Percentiles rank a stretch among this genome's conserved stretches.
Evolutionary conservation across 1,139 yeast genomes (phyloP).

Genomic region (Hyphopichia fennica): DNA sequence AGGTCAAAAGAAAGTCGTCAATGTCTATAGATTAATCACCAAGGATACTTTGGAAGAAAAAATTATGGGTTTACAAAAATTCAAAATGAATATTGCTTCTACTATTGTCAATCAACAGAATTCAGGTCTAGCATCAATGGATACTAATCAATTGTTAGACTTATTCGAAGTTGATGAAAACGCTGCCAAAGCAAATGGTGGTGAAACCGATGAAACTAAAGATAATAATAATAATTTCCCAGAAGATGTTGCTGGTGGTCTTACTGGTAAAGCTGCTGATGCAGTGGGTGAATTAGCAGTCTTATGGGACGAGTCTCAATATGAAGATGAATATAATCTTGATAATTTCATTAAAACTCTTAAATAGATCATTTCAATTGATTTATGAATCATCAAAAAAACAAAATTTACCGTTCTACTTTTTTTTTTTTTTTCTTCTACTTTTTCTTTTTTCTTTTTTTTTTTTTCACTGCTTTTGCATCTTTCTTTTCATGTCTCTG

Average conservation of each 20-base stretch:
- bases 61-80: constrained; percentile 97
- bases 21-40: constrained; percentile 90
- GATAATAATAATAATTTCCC: constrained; percentile 29
- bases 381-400: no score
- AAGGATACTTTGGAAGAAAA: constrained; percentile 93
- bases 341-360: constrained; percentile 88
- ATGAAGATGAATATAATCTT: constrained; percentile 93
- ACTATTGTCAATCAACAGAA: constrained; percentile 96
- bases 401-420: no score
- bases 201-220: constrained; percentile 22
- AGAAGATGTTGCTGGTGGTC: constrained; percentile 62
- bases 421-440: not conserved
- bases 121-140: constrained; percentile 93
- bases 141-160: constrained; percentile 89
- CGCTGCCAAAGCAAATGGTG: constrained; percentile 34
- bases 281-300: constrained; percentile 90
- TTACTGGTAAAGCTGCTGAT: constrained; percentile 63
- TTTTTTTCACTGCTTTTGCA: not conserved
- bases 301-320: constrained; percentile 94
- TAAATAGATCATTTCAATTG: constrained; percentile 21
- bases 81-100: constrained; percentile 96
- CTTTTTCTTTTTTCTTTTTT: not conserved
- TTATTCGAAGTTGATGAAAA: constrained; percentile 76
- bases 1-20: constrained; percentile 96
- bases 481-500: not conserved